A percentile compares a stretch with the other conserved stretches of the same genome.
Evolutionary conservation across 352 stramenopile species (phyloP).

Genomic region (Stramenopiles sp.): DNA sequence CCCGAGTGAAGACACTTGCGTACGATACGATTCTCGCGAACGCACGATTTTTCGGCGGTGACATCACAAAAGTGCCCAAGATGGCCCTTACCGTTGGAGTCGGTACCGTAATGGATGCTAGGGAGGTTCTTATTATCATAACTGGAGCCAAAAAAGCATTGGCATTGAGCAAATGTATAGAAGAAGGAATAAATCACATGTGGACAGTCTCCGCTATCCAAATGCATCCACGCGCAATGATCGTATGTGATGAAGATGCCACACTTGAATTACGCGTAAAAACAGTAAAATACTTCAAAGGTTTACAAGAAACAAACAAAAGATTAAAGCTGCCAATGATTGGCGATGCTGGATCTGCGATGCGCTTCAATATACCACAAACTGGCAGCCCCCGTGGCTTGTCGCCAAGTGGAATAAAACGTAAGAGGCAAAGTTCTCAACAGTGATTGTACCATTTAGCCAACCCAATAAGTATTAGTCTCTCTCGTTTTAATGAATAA

Average conservation of each 20-base stretch:
- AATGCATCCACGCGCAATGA: slow-evolving; percentile 48
- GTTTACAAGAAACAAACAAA: slow-evolving; percentile 34
- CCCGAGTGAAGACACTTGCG: slow-evolving; percentile 60
- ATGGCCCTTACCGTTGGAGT: slow-evolving; percentile 68
- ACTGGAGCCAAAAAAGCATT: slow-evolving; percentile 55
- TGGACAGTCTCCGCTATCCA: slow-evolving; percentile 65
- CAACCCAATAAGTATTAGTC: too few species aligned
- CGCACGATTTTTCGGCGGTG: slow-evolving; percentile 55
- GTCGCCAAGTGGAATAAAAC: background rate
- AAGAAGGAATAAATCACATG: slow-evolving; percentile 69
- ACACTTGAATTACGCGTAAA: slow-evolving; percentile 63
- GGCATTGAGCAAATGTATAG: slow-evolving; percentile 60
- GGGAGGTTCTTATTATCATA: slow-evolving; percentile 63
- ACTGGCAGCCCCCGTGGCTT: background rate
- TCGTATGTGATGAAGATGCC: slow-evolving; percentile 63
- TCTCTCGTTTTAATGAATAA: too few species aligned
- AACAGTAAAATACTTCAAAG: slow-evolving; percentile 71
- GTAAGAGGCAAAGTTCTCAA: too few species aligned
- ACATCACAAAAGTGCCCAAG: slow-evolving; percentile 52
- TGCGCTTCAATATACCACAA: background rate
- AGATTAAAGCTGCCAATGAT: slow-evolving; percentile 14
- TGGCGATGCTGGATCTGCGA: background rate
- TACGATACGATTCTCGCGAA: slow-evolving; percentile 68
- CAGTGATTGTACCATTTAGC: too few species aligned
- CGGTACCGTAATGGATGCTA: slow-evolving; percentile 56